Percentiles rank a stretch among this genome's conserved stretches.
Evolutionary conservation across 306 rosid species (phyloP).

Genomic region (Inga leiocalycina): DNA sequence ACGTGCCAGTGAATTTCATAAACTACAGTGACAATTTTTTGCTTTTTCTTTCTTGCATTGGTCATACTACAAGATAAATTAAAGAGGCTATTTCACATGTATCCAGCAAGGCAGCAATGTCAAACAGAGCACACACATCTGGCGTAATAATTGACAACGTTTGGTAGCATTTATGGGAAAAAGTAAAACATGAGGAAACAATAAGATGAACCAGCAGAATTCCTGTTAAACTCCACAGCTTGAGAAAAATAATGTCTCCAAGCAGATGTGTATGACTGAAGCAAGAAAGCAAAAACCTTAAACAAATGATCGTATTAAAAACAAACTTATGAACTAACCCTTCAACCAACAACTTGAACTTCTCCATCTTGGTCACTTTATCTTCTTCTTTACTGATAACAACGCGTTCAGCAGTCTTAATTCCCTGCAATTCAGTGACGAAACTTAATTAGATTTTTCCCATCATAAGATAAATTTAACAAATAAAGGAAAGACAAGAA

Average conservation of each 20-base stretch:
- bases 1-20: not conserved
- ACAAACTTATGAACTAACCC: slow-evolving; percentile 68
- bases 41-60: slow-evolving; percentile 15
- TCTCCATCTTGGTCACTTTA: slow-evolving; percentile 42
- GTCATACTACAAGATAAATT: not conserved
- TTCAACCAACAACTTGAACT: slow-evolving; percentile 74
- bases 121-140: not conserved
- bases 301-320: not conserved
- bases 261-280: slow-evolving; percentile 11
- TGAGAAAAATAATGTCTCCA: slow-evolving; percentile 19
- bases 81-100: not conserved
- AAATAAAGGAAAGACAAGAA: slow-evolving; percentile 16
- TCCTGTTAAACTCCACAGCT: not conserved
- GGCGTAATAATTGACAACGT: not conserved
- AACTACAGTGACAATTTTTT: not conserved
- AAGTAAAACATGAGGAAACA: not conserved
- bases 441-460: slow-evolving; percentile 10
- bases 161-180: not conserved
- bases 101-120: slow-evolving; percentile 1
- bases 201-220: slow-evolving; percentile 2
- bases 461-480: slow-evolving; percentile 13
- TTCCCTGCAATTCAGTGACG: slow-evolving; percentile 64
- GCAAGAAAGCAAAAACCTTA: slow-evolving; percentile 19
- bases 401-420: slow-evolving; percentile 75
- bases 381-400: slow-evolving; percentile 61